Evolutionary conservation across 192 early-diverging fungal genomes (phyloP), one percentile per base, ranked within the genome.

Genomic region (Funneliformis geosporum): DNA sequence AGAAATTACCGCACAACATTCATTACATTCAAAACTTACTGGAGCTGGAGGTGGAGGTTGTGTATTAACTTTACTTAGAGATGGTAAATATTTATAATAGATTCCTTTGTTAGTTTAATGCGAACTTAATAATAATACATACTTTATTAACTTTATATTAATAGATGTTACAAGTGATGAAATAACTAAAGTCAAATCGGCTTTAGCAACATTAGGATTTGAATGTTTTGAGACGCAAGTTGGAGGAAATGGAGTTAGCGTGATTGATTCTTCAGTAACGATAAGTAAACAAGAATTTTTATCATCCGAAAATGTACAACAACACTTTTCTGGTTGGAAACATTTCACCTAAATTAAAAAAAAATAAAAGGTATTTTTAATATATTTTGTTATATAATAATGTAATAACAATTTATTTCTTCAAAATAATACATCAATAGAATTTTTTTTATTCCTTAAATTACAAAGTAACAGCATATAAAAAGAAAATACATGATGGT

Each of bases 41-140:
- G 98, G 98, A 42, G 96, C 96, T 33, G 97, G 98, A 39, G 98
- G 98, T 59, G 98, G 98, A 73, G 98, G 98, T 14, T 99, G 98
- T 83, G 94, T 94, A 25, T 80, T 99, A 66, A 95, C 94, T 0
- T 84, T 94, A 67, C 80, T 96, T 25, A 88, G 90, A 21, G 83
- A 91, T 65, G 90, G 90, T 91, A 86, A 83, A 43, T 70, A 40
- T 28, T 8, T 39, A 21, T 59, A 59, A n/a, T 21, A 40, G 9
- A 47, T 55, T 33, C 33, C 2, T 33, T 2, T 2, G n/a, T n/a
- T 2, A 33, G 33, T 0, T 33, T 33, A 33, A 33, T 33, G 33
- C 33, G 33, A 33, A 2, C 33, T 33, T 33, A 33, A 33, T 33
- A 33, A 33, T 33, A 0, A 33, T 33, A 33, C 33, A 33, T 33